phyloP scores from a whole-genome alignment of 2,329 filamentous ascomycete species.

The Ilyonectria robusta region DNA sequence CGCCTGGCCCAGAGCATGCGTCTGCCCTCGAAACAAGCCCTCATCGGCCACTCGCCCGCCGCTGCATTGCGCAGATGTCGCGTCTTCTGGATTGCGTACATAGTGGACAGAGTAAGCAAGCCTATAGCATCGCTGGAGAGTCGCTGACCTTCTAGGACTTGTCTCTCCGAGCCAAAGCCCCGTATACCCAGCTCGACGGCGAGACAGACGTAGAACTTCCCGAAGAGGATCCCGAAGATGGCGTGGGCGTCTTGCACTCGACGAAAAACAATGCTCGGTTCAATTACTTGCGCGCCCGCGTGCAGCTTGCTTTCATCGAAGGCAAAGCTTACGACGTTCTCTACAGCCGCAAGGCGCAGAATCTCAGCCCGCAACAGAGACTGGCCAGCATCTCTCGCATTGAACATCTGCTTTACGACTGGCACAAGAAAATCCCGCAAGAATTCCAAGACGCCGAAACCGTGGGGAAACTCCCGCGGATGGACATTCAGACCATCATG shows the following conservation, averaged over 20 bases:
- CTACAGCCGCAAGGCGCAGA: slow-evolving; percentile 24
- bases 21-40: slow-evolving; percentile 47
- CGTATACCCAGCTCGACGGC: slow-evolving; percentile 53
- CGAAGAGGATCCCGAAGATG: slow-evolving; percentile 19
- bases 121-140: neutral
- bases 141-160: slow-evolving; percentile 46
- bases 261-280: slow-evolving; percentile 18
- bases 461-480: slow-evolving; percentile 13
- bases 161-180: slow-evolving; percentile 51
- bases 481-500: slow-evolving; percentile 17
- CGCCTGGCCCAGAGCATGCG: slow-evolving; percentile 51
- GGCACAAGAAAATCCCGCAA: slow-evolving; percentile 28
- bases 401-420: slow-evolving; percentile 33
- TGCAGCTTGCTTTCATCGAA: slow-evolving; percentile 39
- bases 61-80: slow-evolving; percentile 46
- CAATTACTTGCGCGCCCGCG: slow-evolving; percentile 33
- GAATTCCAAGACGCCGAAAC: slow-evolving; percentile 15
- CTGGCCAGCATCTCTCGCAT: neutral
- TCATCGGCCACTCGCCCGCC: neutral
- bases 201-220: slow-evolving; percentile 54
- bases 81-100: slow-evolving; percentile 56
- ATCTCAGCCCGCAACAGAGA: slow-evolving; percentile 23
- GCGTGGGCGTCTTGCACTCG: slow-evolving; percentile 31
- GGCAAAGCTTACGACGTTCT: slow-evolving; percentile 39
- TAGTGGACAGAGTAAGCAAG: slow-evolving; percentile 48